Conservation (phyloP, 305 asterid species). For the Striga hermonthica region DNA sequence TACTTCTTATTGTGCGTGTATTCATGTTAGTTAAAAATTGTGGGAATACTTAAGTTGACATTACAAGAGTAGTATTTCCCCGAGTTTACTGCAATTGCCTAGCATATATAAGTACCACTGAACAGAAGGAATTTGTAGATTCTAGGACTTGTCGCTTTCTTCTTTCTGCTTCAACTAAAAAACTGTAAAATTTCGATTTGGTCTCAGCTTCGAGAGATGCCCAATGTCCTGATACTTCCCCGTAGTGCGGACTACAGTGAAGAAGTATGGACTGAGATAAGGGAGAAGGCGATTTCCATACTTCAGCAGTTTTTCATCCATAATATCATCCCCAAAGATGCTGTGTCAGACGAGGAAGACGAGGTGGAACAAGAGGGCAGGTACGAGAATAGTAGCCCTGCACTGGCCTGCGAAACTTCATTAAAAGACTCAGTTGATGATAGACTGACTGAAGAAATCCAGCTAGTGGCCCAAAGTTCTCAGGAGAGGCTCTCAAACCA, state of each 20-base stretch:
- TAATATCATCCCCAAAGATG: slow-evolving; percentile 62
- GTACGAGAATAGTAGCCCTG: slow-evolving; percentile 43
- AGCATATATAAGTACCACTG: not conserved
- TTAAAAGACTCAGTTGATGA: slow-evolving; percentile 57
- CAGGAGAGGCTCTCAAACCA: slow-evolving; percentile 53
- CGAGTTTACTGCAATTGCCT: slow-evolving; percentile 9
- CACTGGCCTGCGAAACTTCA: slow-evolving; percentile 50
- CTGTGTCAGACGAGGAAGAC: slow-evolving; percentile 82
- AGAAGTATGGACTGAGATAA: slow-evolving; percentile 99
- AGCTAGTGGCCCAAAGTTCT: slow-evolving; percentile 59
- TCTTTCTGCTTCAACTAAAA: slow-evolving; percentile 16
- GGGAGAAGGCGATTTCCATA: slow-evolving; percentile 82
- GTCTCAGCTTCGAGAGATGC: slow-evolving; percentile 93
- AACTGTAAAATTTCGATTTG: slow-evolving; percentile 22
- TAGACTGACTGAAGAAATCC: slow-evolving; percentile 50
- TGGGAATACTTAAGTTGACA: not conserved
- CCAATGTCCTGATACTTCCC: slow-evolving; percentile 97
- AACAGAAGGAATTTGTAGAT: not conserved
- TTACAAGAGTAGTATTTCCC: not conserved
- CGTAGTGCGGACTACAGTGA: slow-evolving; percentile 99
- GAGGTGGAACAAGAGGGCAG: slow-evolving; percentile 55
- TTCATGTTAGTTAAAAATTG: not conserved
- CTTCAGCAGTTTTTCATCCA: slow-evolving; percentile 79
- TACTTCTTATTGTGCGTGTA: not conserved
- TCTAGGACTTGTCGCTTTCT: not conserved